Conservation (phyloP, 345 rosid genomes). For the Aquilaria sinensis region DNA sequence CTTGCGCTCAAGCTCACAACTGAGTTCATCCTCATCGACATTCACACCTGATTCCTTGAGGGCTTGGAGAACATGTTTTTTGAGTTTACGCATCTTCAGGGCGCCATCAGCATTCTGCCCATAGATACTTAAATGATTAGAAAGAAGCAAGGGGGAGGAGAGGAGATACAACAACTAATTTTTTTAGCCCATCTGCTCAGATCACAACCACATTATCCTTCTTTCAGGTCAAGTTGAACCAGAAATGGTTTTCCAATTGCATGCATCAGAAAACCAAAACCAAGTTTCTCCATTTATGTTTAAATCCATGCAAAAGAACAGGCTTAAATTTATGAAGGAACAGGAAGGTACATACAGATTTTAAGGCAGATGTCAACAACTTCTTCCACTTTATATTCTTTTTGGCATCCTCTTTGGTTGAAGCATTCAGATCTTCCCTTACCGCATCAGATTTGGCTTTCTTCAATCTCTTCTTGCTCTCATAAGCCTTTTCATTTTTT, state of each 20-base stretch:
- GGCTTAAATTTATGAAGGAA: neutral
- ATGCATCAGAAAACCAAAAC: too few species aligned
- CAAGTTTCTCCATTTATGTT: too few species aligned
- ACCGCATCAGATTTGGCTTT: conserved; percentile 23
- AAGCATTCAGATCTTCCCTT: conserved; percentile 10
- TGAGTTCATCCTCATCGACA: conserved; percentile 34
- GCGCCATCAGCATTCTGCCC: conserved; percentile 51
- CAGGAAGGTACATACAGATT: conserved; percentile 39
- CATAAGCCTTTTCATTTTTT: conserved; percentile 17
- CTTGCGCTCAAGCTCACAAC: conserved; percentile 48
- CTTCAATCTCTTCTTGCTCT: conserved; percentile 25
- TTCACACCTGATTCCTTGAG: conserved; percentile 40
- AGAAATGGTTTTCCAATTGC: too few species aligned
- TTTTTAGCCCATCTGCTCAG: too few species aligned
- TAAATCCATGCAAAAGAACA: too few species aligned
- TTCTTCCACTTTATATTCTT: conserved; percentile 79
- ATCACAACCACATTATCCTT: too few species aligned
- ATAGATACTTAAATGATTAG: neutral
- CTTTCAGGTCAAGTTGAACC: too few species aligned
- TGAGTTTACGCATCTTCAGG: conserved; percentile 68
- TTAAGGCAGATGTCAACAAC: conserved; percentile 58
- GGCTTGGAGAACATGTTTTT: conserved; percentile 45
- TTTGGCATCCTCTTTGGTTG: conserved; percentile 24
- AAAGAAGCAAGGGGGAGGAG: too few species aligned
- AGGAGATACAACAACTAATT: too few species aligned